Percentiles rank a stretch among this genome's conserved stretches.
phyloP scores from a whole-genome alignment of 1,284 basidiomycete species.

The Thecaphora frezii region DNA sequence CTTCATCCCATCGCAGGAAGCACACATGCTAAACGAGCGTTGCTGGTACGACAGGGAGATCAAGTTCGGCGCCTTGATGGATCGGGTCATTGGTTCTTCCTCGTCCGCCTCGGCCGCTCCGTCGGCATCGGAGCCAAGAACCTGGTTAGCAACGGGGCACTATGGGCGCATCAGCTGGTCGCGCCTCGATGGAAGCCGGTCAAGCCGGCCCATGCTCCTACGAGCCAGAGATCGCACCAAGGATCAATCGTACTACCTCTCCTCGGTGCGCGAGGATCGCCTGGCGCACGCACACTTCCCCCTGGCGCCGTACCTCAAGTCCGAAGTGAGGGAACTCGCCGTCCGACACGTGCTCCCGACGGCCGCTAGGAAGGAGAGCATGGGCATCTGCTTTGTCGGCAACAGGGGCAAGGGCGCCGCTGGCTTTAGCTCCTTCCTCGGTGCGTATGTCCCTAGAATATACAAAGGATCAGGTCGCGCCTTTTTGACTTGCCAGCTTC shows the following conservation, averaged over 20 bases:
- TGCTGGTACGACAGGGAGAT: too few relatives aligned
- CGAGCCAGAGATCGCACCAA: slow-evolving; percentile 63
- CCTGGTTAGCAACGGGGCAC: slow-evolving; percentile 82
- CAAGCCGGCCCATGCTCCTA: slow-evolving; percentile 18
- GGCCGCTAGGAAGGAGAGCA: slow-evolving; percentile 79
- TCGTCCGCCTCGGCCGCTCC: neutral
- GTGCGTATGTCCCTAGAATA: neutral
- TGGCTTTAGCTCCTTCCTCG: slow-evolving; percentile 22
- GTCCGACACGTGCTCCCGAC: slow-evolving; percentile 70
- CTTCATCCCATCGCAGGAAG: too few relatives aligned
- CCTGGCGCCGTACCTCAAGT: slow-evolving; percentile 45
- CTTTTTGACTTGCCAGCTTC: too few relatives aligned
- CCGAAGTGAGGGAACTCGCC: slow-evolving; percentile 78
- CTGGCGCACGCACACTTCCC: slow-evolving; percentile 69
- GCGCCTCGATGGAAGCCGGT: neutral
- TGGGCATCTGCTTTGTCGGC: slow-evolving; percentile 97
- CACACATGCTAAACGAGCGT: too few relatives aligned
- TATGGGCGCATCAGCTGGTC: slow-evolving; percentile 71
- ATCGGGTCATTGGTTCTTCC: slow-evolving; percentile 51
- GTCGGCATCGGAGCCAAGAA: slow-evolving; percentile 1
- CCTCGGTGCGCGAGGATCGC: slow-evolving; percentile 56
- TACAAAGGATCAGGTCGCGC: too few relatives aligned
- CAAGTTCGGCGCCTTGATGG: slow-evolving; percentile 85
- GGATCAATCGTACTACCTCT: slow-evolving; percentile 93
- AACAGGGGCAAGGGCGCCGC: slow-evolving; percentile 64